Evolutionary conservation across 2,329 filamentous ascomycete genomes (phyloP), one percentile per base, ranked within the genome.

Genomic region (Stachybotrys chlorohalonatus): DNA sequence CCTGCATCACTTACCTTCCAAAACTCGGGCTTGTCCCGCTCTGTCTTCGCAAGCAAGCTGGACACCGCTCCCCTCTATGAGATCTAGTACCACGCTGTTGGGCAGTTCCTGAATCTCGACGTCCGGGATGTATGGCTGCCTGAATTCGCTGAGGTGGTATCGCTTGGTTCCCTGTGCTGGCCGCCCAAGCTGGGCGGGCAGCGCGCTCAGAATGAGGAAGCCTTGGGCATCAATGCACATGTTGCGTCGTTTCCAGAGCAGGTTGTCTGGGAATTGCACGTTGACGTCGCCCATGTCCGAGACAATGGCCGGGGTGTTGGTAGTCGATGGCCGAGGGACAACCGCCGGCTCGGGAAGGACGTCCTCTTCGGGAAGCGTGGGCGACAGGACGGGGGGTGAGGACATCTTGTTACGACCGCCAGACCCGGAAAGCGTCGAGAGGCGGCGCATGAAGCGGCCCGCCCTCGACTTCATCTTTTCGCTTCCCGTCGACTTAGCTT

Each of bases 191-290:
- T 80, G 76, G 68, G 83, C 74, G 70, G 81, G 72, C 66, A 76
- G 62, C 59, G 81, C 72, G 47, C 86, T 89, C 58, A 99, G 80
- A 55, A 95, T 85, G 46, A 99, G 75, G 70, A 88, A 91, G 16
- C 93, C 94, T 57, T 87, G 80, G 8, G 85, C 83, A 68, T 97
- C 92, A 55, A 99, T 83, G 59, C 87, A 87, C 72, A 96, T 85
- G 64, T 87, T 91, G 57, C 94, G 85, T 54, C 93, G 87, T 75
- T 97, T 99, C 94, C 94, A 99, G 11, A 99, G 79, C 50, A 99
- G 78, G 54, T 90, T 95, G 67, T 97, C 93, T 0, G 94, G 94
- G 68, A 99, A 96, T 68, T 99, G 94, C 11, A 97, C 89, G 64
- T 99, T 97, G 59, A 99, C 86, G 64, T 96, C 90, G 51, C 92